These are phyloP conservation scores for Colletotrichum karsti DNA, from an alignment of 2,329 filamentous ascomycete genomes.

Conservation along the genomic window DNA sequence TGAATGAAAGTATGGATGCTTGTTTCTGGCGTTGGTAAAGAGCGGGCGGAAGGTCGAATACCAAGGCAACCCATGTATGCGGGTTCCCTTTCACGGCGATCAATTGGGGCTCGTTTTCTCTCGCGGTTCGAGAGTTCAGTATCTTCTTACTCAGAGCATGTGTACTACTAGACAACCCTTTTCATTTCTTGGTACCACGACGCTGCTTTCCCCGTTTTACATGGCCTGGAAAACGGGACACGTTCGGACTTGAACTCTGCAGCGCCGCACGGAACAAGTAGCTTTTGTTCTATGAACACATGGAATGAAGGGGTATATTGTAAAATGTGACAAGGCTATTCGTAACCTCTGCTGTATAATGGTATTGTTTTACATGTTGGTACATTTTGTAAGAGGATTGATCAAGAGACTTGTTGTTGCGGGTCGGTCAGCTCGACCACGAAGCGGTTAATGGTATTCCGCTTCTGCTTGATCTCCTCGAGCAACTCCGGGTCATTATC, in stretches of 20 bases:
- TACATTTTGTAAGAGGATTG: neutral
- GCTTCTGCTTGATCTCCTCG: conserved; percentile 39
- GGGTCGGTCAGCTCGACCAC: conserved; percentile 32
- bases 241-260: neutral
- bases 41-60: conserved; percentile 9
- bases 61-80: neutral
- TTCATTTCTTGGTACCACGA: neutral
- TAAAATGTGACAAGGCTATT: neutral
- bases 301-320: neutral
- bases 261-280: neutral
- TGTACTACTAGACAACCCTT: neutral
- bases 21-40: conserved; percentile 14
- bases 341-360: neutral
- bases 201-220: neutral
- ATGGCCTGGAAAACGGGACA: neutral
- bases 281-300: neutral
- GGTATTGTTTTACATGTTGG: neutral
- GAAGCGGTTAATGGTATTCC: conserved; percentile 39
- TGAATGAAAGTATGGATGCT: neutral
- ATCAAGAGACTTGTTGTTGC: conserved; percentile 1
- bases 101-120: neutral
- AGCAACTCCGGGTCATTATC: conserved; percentile 40
- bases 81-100: neutral
- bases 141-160: neutral
- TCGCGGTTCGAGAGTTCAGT: neutral